Evolutionary conservation across 805 yeast genomes (phyloP).

Genomic region (Nakazawaea laoshanensis): DNA sequence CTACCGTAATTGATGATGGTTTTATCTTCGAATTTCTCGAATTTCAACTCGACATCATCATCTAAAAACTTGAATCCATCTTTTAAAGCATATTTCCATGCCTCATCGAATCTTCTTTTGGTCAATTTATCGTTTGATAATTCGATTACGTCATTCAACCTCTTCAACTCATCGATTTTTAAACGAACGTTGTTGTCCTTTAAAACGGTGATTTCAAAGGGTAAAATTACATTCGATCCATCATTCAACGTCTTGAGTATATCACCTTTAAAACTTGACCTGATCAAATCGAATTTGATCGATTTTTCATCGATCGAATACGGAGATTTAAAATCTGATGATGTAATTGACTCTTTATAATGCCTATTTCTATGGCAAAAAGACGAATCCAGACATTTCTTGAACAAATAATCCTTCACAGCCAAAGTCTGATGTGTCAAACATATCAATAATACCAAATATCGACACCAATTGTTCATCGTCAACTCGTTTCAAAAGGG

Average conservation of each 20-base stretch:
- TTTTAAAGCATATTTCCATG: conserved; percentile 51
- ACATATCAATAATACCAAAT: conserved; percentile 2
- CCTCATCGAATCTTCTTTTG: conserved; percentile 48
- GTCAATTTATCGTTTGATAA: conserved; percentile 21
- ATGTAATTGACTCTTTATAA: conserved; percentile 38
- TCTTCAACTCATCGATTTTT: conserved; percentile 53
- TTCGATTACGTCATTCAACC: conserved; percentile 18
- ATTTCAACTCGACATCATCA: conserved; percentile 15
- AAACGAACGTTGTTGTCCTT: conserved; percentile 54
- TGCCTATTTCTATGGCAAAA: conserved; percentile 77
- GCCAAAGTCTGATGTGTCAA: conserved; percentile 16
- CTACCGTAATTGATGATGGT: conserved; percentile 27
- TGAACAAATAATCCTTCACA: conserved; percentile 63
- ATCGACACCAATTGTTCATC: no score
- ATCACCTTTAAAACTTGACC: conserved; percentile 32
- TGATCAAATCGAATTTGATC: conserved; percentile 18
- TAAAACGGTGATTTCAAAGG: conserved; percentile 50
- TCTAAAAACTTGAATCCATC: conserved; percentile 7
- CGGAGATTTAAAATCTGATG: conserved; percentile 22
- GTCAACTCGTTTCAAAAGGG: no score
- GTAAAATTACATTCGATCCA: conserved; percentile 35
- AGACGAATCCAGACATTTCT: conserved; percentile 72
- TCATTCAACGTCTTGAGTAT: conserved; percentile 36
- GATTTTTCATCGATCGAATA: conserved; percentile 32
- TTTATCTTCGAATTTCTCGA: conserved; percentile 14